Evolutionary conservation across 345 rosid species (phyloP), one percentile per base, ranked within the genome.

Genomic region (Trapa incisa): DNA sequence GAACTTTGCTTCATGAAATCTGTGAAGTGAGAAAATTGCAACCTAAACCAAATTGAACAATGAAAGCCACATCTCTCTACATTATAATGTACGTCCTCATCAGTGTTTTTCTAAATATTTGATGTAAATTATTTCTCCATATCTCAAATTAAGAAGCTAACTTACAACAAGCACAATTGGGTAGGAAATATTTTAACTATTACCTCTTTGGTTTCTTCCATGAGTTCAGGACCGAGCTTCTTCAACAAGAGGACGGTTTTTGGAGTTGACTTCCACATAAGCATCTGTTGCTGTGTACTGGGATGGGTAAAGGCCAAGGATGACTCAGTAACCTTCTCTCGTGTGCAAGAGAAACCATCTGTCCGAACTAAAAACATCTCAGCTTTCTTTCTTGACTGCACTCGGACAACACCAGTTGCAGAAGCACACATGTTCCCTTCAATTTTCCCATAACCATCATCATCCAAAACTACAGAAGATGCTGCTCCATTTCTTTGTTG

Each of bases 251-350:
- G 77, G 17, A 83, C 97, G 47, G 98, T 93, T 79, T 81, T 93
- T 54, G 98, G 98, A 17, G 86, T 83, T 68, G 97, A 72, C 80
- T 93, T 93, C 98, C 98, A 93, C 86, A 93, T 86, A 74, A 93
- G 97, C 98, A 93, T 93, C 86, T 90, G 97, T 68, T 93, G 98
- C 80, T 90, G 98, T 48, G 98, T 93, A 75, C 98, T 93, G 37
- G 98, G 98, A 79, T 93, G 98, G 68, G 96, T 86, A 80, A 93
- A 93, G 54, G 98, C 97, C 86, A 90, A 78, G 57, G 97, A 90
- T 58, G 96, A 83, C 78, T 90, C 98, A 47, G 97, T 93, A 47
- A 90, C 98, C 73, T 88, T 91, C 80, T 93, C 98, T 77, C 97
- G 83, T 42, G 82, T 76, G 83, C 98, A 93, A 71, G 97, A 93